Evolutionary conservation across 1,284 basidiomycete genomes (phyloP).

Genomic region (Fomes fomentarius): DNA sequence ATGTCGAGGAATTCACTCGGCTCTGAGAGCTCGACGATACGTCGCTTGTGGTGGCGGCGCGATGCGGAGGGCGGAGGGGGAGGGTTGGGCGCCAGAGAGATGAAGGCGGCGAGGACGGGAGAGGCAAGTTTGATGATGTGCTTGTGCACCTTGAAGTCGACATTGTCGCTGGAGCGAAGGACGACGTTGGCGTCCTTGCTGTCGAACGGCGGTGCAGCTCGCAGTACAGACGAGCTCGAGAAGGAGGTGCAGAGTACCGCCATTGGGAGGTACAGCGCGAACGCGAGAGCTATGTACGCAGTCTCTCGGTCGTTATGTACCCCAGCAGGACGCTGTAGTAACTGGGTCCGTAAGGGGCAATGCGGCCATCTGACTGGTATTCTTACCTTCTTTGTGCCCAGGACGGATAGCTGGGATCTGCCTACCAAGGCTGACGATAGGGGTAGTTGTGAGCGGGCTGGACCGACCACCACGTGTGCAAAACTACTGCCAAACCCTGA

Average conservation of each 20-base stretch:
- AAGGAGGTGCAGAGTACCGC: background rate
- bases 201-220: constrained; percentile 7
- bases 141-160: constrained; percentile 20
- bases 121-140: constrained; percentile 19
- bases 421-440: background rate
- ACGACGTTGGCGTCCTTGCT: constrained; percentile 11
- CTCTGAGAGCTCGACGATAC: constrained; percentile 4
- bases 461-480: constrained; percentile 1
- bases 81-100: constrained; percentile 2
- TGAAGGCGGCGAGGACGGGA: constrained; percentile 16
- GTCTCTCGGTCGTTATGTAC: background rate
- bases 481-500: background rate
- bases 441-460: background rate
- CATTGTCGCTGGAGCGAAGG: constrained; percentile 10
- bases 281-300: background rate
- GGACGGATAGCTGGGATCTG: background rate
- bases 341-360: background rate
- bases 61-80: constrained; percentile 8
- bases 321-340: background rate
- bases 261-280: background rate
- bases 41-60: constrained; percentile 1
- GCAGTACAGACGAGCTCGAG: background rate
- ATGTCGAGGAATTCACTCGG: constrained; percentile 9
- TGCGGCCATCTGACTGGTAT: constrained; percentile 2
- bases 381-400: background rate